phyloP scores from a whole-genome alignment of 169 alveolate species.

The Besnoitia besnoiti region DNA sequence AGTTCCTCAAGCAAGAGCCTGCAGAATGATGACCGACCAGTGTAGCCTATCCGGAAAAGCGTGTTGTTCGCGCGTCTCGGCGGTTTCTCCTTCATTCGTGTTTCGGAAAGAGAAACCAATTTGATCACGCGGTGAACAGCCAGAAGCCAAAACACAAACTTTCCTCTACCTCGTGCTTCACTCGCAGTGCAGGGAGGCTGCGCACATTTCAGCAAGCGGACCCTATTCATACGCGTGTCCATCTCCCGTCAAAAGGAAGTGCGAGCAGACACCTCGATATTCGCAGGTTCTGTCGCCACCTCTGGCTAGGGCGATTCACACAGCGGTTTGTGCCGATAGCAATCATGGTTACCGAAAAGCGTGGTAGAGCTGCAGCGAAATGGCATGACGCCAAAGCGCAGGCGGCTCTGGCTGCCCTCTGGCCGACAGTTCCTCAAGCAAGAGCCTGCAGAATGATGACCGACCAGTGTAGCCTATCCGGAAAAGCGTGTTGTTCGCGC shows the following conservation, averaged over 20 bases:
- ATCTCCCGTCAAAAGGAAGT: too few species aligned
- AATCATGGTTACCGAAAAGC: neutral
- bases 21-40: neutral
- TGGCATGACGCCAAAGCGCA: neutral
- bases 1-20: neutral
- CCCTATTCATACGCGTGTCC: too few species aligned
- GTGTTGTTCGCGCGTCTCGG: constrained; percentile 37
- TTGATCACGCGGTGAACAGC: constrained; percentile 27
- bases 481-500: neutral
- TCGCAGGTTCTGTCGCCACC: too few species aligned
- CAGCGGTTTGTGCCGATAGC: too few species aligned
- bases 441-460: neutral
- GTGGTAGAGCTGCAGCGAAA: neutral
- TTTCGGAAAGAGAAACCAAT: constrained; percentile 21
- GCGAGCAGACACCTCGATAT: too few species aligned
- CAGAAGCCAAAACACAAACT: too few species aligned
- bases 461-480: neutral
- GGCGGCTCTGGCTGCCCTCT: constrained; percentile 9
- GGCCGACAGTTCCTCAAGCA: neutral
- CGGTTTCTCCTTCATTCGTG: neutral
- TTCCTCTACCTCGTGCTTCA: too few species aligned
- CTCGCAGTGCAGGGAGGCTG: too few species aligned
- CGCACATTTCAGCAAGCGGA: too few species aligned
- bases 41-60: neutral
- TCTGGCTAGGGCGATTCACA: too few species aligned